Evolutionary conservation across 257 asterid species (phyloP).

Genomic region (Solanum microdontum): DNA sequence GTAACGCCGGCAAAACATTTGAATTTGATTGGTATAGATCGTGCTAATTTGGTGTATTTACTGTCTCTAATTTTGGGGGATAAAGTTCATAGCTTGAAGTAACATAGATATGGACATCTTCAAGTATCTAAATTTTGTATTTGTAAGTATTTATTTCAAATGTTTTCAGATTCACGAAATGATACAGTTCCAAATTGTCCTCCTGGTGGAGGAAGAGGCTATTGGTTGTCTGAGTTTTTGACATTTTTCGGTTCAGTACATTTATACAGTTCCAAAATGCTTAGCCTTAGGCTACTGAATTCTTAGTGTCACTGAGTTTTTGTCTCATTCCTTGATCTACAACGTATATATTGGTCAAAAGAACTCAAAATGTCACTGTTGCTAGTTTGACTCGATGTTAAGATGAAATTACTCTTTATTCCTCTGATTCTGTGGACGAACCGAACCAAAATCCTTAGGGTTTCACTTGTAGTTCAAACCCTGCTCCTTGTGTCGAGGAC

Average conservation of each 20-base stretch:
- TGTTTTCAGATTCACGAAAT: neutral
- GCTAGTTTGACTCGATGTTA: neutral
- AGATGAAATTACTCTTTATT: neutral
- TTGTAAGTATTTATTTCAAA: neutral
- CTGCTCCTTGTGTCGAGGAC: neutral
- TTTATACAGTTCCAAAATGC: neutral
- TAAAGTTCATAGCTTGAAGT: neutral
- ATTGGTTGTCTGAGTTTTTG: neutral
- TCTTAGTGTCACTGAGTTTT: neutral
- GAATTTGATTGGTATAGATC: neutral
- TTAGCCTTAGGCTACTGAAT: neutral
- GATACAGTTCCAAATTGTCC: neutral
- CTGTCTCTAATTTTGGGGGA: neutral
- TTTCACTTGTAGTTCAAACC: neutral
- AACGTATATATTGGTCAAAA: neutral
- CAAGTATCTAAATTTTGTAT: neutral
- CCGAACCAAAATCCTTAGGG: neutral
- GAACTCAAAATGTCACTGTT: neutral
- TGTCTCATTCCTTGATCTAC: neutral
- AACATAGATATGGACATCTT: neutral
- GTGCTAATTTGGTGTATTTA: neutral
- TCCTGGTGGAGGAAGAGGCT: neutral
- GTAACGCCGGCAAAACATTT: constrained; percentile 7
- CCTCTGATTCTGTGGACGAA: neutral
- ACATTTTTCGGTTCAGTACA: neutral